Evolutionary conservation across 768 basidiomycete genomes (phyloP).

Genomic region (Macrolepiota dolichaula): DNA sequence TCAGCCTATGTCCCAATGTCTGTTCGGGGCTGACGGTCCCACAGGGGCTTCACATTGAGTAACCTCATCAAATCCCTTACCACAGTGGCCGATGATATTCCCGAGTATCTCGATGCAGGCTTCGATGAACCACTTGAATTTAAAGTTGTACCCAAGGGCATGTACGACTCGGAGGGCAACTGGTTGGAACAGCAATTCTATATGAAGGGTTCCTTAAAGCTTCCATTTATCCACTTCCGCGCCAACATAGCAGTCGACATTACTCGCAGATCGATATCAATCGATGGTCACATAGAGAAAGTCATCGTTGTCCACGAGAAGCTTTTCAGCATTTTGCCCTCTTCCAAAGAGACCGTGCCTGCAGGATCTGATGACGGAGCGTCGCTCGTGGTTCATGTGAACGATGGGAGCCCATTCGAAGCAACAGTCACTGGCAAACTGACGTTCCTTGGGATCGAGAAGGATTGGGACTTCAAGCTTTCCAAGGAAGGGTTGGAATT

Average conservation of each 20-base stretch:
- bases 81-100: too few relatives aligned
- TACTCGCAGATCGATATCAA: neutral
- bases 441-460: neutral
- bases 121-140: neutral
- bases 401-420: neutral
- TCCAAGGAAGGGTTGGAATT: neutral
- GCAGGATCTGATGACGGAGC: neutral
- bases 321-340: neutral
- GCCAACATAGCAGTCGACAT: neutral
- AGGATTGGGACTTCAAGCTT: neutral
- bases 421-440: neutral
- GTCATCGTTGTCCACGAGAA: neutral
- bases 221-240: neutral
- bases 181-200: neutral
- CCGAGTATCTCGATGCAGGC: neutral
- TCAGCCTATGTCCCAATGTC: too few relatives aligned
- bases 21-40: too few relatives aligned
- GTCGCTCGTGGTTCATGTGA: neutral
- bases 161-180: neutral
- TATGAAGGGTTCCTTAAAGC: neutral
- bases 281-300: neutral
- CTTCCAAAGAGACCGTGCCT: neutral
- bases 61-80: neutral
- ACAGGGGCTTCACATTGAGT: neutral
- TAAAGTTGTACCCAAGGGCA: neutral